phyloP scores from a whole-genome alignment of 164 flowering plant genomes.

The Malania oleifera region DNA sequence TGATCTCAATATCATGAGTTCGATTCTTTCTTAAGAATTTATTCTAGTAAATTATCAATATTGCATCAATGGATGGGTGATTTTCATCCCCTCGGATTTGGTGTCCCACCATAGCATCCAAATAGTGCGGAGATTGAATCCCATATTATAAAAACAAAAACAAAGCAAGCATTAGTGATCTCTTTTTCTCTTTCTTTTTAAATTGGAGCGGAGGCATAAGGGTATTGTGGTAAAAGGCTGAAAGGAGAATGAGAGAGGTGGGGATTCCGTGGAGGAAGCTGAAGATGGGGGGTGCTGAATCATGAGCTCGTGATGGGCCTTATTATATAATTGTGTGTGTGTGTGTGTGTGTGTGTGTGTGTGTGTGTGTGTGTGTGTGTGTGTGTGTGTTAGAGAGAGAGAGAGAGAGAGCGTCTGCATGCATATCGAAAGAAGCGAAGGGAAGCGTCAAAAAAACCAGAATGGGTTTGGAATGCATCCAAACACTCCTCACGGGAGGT shows the following conservation, averaged over 20 bases:
- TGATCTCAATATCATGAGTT: too few relatives aligned
- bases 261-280: background rate
- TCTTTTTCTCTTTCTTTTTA: too few relatives aligned
- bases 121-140: too few relatives aligned
- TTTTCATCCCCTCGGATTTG: too few relatives aligned
- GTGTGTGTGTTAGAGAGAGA: conserved; percentile 18
- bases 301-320: conserved; percentile 26
- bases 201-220: background rate
- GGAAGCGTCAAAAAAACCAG: conserved; percentile 10
- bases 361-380: background rate
- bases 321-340: background rate
- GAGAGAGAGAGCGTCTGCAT: conserved; percentile 5
- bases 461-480: conserved; percentile 38
- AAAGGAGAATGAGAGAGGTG: background rate
- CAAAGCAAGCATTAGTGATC: too few relatives aligned
- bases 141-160: too few relatives aligned
- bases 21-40: too few relatives aligned
- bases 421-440: background rate
- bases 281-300: conserved; percentile 7
- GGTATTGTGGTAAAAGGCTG: conserved; percentile 5
- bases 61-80: too few relatives aligned
- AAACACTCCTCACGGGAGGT: conserved; percentile 66
- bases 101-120: too few relatives aligned
- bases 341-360: background rate
- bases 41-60: too few relatives aligned